Percentiles rank a stretch among this genome's conserved stretches.
These are phyloP conservation scores for Fragosphaeria purpurea DNA, from an alignment of 2,329 filamentous ascomycete genomes.

Conservation along the genomic window DNA sequence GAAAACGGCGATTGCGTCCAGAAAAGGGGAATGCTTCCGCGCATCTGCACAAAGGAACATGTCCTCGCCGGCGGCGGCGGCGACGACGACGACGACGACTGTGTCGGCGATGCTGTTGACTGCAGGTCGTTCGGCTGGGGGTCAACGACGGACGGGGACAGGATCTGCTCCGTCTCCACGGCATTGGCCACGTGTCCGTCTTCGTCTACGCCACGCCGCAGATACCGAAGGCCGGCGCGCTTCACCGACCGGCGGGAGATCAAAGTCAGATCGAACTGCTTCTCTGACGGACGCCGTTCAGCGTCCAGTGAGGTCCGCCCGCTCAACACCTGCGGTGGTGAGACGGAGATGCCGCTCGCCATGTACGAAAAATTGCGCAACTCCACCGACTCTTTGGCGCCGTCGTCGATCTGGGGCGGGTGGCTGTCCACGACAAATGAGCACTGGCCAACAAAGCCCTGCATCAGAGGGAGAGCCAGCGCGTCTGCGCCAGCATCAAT, in stretches of 20 bases:
- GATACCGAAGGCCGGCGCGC: constrained; percentile 78
- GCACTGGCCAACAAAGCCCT: constrained; percentile 86
- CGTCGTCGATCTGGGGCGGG: constrained; percentile 43
- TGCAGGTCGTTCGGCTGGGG: constrained; percentile 36
- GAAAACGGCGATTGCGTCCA: constrained; percentile 94
- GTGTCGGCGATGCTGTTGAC: too few relatives aligned
- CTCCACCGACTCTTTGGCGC: constrained; percentile 33
- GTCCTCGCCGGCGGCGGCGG: constrained; percentile 37
- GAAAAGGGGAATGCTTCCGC: constrained; percentile 88
- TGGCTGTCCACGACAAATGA: constrained; percentile 63
- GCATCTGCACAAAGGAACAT: constrained; percentile 77
- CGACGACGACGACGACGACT: constrained; percentile 23
- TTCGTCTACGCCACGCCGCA: constrained; percentile 83
- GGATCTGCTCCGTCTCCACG: constrained; percentile 91
- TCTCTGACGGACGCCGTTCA: constrained; percentile 35
- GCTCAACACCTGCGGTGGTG: constrained; percentile 8
- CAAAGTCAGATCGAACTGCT: constrained; percentile 68
- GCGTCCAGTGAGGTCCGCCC: constrained; percentile 9
- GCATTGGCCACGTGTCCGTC: constrained; percentile 80
- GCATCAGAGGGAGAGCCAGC: constrained; percentile 73
- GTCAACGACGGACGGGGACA: constrained; percentile 47
- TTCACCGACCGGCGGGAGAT: constrained; percentile 84
- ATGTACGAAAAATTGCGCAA: constrained; percentile 21
- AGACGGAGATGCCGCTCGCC: not conserved
- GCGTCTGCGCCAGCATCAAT: constrained; percentile 60